phyloP scores from a whole-genome alignment of 306 rosid species.

The Albizia julibrissin region DNA sequence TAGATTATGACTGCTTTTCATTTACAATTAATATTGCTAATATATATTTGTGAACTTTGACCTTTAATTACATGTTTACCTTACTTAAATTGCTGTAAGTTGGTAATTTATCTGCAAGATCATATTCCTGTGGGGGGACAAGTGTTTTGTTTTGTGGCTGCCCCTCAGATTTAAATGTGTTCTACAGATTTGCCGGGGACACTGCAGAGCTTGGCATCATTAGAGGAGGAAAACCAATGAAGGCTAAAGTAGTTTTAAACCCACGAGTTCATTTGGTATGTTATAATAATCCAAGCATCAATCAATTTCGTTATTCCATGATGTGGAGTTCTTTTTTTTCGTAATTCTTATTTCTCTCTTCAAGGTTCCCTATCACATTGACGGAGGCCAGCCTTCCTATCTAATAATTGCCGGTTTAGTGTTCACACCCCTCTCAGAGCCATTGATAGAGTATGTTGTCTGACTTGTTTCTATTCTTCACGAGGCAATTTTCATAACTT shows the following conservation, averaged over 20 bases:
- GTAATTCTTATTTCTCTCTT: constrained; percentile 12
- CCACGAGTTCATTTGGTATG: constrained; percentile 94
- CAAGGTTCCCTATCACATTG: constrained; percentile 89
- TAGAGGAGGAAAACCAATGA: constrained; percentile 70
- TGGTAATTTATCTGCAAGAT: not conserved
- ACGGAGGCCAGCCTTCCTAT: constrained; percentile 92
- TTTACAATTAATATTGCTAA: constrained; percentile 3
- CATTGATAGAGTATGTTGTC: constrained; percentile 83
- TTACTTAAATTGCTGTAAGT: not conserved
- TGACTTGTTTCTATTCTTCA: not conserved
- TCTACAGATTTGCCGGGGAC: constrained; percentile 91
- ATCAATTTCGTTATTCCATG: constrained; percentile 25
- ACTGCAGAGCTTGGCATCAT: constrained; percentile 85
- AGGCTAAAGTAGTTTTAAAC: constrained; percentile 62
- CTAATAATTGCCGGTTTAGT: constrained; percentile 93
- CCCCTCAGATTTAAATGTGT: constrained; percentile 24
- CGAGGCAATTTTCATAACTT: constrained; percentile 6
- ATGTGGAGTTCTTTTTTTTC: constrained; percentile 39
- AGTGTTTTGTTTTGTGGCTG: constrained; percentile 18
- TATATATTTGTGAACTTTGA: constrained; percentile 21
- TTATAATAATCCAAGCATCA: constrained; percentile 20
- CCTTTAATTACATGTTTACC: constrained; percentile 9
- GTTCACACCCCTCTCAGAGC: constrained; percentile 97
- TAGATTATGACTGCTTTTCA: constrained; percentile 4
- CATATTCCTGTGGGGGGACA: not conserved